Conservation (phyloP, 2,329 filamentous ascomycete species). For the Diaporthe australafricana region DNA sequence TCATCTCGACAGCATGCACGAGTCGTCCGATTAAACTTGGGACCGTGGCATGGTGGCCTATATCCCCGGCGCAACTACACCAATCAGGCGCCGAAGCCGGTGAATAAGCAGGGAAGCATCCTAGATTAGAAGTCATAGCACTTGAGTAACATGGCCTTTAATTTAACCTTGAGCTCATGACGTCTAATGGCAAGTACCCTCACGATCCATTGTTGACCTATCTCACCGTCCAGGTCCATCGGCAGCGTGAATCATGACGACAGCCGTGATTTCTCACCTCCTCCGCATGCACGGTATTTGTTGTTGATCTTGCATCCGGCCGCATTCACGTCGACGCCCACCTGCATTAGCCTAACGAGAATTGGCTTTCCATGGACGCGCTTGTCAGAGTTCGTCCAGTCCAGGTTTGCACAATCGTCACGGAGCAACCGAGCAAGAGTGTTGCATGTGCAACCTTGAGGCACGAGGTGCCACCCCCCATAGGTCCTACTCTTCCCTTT, state of each 20-base stretch:
- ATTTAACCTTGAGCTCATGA: conserved; percentile 4
- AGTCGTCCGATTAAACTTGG: neutral
- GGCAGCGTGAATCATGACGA: neutral
- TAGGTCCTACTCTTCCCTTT: too few relatives aligned
- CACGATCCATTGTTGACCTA: neutral
- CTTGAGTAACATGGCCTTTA: neutral
- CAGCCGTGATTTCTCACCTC: neutral
- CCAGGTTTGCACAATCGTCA: neutral
- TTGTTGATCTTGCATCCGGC: neutral
- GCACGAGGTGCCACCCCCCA: neutral
- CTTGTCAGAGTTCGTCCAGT: neutral
- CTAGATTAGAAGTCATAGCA: conserved; percentile 1
- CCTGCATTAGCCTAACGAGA: neutral
- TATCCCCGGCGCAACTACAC: neutral
- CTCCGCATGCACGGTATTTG: too few relatives aligned
- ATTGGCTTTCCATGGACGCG: neutral
- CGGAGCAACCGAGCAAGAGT: neutral
- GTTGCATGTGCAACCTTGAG: neutral
- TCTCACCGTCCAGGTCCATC: neutral
- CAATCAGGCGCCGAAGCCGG: conserved; percentile 1
- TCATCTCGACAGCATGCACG: neutral
- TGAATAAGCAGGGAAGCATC: conserved; percentile 16
- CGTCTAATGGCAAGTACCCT: conserved; percentile 4
- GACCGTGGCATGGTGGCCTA: neutral
- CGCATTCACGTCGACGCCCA: neutral